Evolutionary conservation across 1,139 yeast genomes (phyloP).

Genomic region (Entelexis paramagnoliae): DNA sequence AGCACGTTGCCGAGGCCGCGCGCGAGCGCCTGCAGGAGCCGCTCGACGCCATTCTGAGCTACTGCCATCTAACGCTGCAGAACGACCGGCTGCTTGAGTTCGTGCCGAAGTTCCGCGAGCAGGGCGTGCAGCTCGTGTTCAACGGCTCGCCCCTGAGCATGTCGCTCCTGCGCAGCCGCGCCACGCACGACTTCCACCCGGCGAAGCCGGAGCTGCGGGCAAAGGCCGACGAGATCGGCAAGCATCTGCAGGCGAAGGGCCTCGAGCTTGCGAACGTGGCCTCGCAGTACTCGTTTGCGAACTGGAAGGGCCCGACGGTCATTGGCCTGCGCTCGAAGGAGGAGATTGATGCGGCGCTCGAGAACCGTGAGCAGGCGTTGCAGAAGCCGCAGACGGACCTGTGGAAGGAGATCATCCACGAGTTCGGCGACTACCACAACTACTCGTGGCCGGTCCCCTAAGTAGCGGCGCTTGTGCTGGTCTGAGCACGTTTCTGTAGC

Average conservation of each 20-base stretch:
- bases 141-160: constrained; percentile 83
- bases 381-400: constrained; percentile 10
- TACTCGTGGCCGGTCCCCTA: constrained; percentile 13
- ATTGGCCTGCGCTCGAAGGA: constrained; percentile 56
- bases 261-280: constrained; percentile 74
- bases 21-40: constrained; percentile 35
- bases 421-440: constrained; percentile 19
- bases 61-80: constrained; percentile 76
- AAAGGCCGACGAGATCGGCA: constrained; percentile 47
- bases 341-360: constrained; percentile 47
- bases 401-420: constrained; percentile 13
- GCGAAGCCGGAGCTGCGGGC: constrained; percentile 51
- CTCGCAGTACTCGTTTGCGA: constrained; percentile 58
- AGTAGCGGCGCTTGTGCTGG: background rate
- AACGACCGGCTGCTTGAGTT: constrained; percentile 49
- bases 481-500: no score
- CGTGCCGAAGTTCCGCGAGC: constrained; percentile 40
- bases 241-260: constrained; percentile 34
- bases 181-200: constrained; percentile 74
- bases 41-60: constrained; percentile 66
- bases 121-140: constrained; percentile 48
- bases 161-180: constrained; percentile 64
- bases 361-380: constrained; percentile 34
- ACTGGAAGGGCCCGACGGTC: constrained; percentile 59
- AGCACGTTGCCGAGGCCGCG: constrained; percentile 26